Base-by-base conservation (phyloP, 305 asterid genomes). In the Fraxinus platypoda region DNA sequence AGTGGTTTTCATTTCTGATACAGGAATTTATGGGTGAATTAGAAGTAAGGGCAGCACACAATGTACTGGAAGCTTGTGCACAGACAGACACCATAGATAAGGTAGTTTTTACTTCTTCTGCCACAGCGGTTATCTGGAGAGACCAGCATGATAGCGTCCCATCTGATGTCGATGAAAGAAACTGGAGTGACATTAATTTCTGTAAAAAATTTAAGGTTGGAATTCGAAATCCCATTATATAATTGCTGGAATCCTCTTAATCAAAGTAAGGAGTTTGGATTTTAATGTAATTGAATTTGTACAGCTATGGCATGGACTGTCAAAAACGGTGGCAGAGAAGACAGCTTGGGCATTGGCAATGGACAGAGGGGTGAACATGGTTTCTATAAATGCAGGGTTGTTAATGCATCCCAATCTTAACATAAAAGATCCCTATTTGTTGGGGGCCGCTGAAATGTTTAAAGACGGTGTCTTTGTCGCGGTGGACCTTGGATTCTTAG, bases 31-130 rank as follows among this genome's bases (percentile, higher is more conserved):
- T 90, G 96, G 94, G 91, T 43, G 99, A 95, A 78, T 77, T 94
- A 82, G 99, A 95, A 84, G 98, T 92, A n/a, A 92, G 97, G 84
- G 99, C 99, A 38, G 98, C 99, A 52, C 98, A 95, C 83, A 95
- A 94, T 83, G 97, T 93, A 84, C 43, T 95, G 90, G 99, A 95
- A 89, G 99, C 99, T n/a, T 93, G 99, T 86, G 97, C 97, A 1
- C 98, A 91, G 77, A 95, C 98, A 25, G 93, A 90, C 75, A 92
- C 95, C 81, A 86, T 95, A 13, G 93, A 94, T 71, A 94, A 91
- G 83, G 97, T 95, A 0, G 90, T 95, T 77, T 95, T 92, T 83
- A 94, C 99, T 1, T 95, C 99, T 2, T 95, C 99, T 0, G 99
- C 96, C 2, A 91, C 99, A 0, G 99, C 99, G 30, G 82, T 92